Conservation (phyloP, 2,329 filamentous ascomycete genomes). For the Aspergillus neotritici region DNA sequence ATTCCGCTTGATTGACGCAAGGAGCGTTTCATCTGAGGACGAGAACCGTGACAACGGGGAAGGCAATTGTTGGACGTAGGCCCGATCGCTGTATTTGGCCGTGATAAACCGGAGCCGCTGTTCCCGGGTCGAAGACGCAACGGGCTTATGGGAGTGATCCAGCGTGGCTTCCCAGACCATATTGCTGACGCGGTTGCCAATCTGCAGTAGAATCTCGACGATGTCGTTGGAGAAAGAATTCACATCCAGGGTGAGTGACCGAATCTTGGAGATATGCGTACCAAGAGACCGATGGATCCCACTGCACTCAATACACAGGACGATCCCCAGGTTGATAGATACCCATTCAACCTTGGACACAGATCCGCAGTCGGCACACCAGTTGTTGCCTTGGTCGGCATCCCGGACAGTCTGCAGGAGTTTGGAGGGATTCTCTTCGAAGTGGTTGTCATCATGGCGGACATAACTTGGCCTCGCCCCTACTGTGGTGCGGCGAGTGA, state of each 20-base stretch:
- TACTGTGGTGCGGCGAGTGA: constrained; percentile 82
- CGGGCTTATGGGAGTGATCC: constrained; percentile 67
- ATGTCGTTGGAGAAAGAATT: constrained; percentile 96
- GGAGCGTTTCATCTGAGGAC: constrained; percentile 77
- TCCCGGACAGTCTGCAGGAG: constrained; percentile 82
- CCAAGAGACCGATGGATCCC: constrained; percentile 94
- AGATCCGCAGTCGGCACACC: constrained; percentile 91
- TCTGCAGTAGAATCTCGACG: constrained; percentile 81
- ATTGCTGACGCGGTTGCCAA: constrained; percentile 93
- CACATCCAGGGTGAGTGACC: constrained; percentile 90
- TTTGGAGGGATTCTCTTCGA: constrained; percentile 77
- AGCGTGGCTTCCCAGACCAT: constrained; percentile 92
- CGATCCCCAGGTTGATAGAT: constrained; percentile 92
- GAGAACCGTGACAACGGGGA: constrained; percentile 68
- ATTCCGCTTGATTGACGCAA: constrained; percentile 92
- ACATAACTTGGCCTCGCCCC: constrained; percentile 74
- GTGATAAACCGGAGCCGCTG: constrained; percentile 94
- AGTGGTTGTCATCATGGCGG: constrained; percentile 63
- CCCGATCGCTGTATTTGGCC: constrained; percentile 81
- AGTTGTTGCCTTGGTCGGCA: constrained; percentile 84
- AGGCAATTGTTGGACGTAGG: constrained; percentile 70
- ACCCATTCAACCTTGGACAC: constrained; percentile 96
- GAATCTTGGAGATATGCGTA: constrained; percentile 95
- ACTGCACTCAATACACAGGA: constrained; percentile 96
- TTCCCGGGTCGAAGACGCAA: constrained; percentile 73